phyloP scores from a whole-genome alignment of 2,329 filamentous ascomycete genomes.

The Botryosphaeria dothidea region DNA sequence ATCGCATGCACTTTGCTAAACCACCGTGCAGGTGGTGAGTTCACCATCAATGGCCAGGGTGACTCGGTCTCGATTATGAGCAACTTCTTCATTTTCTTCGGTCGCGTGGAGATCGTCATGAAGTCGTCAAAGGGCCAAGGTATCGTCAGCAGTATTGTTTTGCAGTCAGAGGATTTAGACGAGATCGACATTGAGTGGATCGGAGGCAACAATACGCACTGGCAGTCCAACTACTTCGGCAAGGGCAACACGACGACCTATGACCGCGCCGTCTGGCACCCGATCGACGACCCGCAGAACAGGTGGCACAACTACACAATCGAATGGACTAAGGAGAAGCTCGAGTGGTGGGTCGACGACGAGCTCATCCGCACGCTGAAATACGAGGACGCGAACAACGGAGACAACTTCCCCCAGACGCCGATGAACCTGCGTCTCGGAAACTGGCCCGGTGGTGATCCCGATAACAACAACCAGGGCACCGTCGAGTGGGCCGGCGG shows the following conservation, averaged over 20 bases:
- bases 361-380: constrained; percentile 61
- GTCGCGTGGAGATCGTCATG: constrained; percentile 50
- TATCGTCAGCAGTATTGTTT: constrained; percentile 52
- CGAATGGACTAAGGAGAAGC: constrained; percentile 65
- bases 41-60: constrained; percentile 68
- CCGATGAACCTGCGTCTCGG: constrained; percentile 72
- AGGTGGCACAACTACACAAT: constrained; percentile 49
- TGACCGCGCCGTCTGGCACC: constrained; percentile 45
- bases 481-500: constrained; percentile 63
- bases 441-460: constrained; percentile 64
- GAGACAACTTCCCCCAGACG: constrained; percentile 68
- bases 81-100: constrained; percentile 57
- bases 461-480: constrained; percentile 39
- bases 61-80: constrained; percentile 78
- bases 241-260: constrained; percentile 56
- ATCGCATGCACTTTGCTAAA: neutral
- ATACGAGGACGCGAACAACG: constrained; percentile 59
- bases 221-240: constrained; percentile 57
- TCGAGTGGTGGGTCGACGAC: constrained; percentile 68
- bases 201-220: constrained; percentile 39
- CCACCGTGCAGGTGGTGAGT: constrained; percentile 60
- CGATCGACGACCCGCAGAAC: constrained; percentile 33
- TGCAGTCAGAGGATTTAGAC: constrained; percentile 54
- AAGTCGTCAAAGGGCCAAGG: constrained; percentile 51
- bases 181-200: constrained; percentile 56